phyloP scores from a whole-genome alignment of 805 yeast genomes.

The Metschnikowia noctiluminum region DNA sequence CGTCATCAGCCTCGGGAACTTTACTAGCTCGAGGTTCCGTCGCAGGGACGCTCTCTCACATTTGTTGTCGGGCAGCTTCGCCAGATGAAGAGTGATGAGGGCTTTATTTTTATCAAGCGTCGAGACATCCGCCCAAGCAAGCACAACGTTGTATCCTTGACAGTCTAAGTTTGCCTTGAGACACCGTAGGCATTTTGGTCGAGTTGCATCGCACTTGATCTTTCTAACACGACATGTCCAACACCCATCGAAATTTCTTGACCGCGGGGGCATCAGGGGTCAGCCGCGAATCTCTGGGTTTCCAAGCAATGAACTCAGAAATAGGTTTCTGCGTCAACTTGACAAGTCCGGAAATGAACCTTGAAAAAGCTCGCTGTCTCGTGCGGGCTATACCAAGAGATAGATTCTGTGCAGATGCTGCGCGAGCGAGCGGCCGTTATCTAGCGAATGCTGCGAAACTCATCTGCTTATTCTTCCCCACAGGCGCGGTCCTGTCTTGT shows the following conservation, averaged over 20 bases:
- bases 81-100: conserved; percentile 17
- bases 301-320: too few species aligned
- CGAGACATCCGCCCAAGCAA: conserved; percentile 45
- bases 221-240: conserved; percentile 54
- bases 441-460: neutral
- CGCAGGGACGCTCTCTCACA: conserved; percentile 37
- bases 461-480: neutral
- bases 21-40: conserved; percentile 43
- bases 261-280: conserved; percentile 15
- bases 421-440: neutral
- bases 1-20: conserved; percentile 31
- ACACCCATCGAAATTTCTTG: conserved; percentile 48
- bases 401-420: neutral
- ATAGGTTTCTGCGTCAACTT: too few species aligned
- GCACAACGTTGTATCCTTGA: conserved; percentile 47
- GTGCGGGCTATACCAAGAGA: too few species aligned
- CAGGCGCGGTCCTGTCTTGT: neutral
- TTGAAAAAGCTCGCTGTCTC: neutral
- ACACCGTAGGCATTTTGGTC: conserved; percentile 48
- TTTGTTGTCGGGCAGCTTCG: conserved; percentile 18
- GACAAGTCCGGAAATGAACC: too few species aligned
- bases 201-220: conserved; percentile 49
- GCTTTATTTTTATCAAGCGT: conserved; percentile 25
- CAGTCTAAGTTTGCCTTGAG: conserved; percentile 42
- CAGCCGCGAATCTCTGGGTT: neutral